Conservation (phyloP, 257 asterid genomes). For the Salvia splendens region DNA sequence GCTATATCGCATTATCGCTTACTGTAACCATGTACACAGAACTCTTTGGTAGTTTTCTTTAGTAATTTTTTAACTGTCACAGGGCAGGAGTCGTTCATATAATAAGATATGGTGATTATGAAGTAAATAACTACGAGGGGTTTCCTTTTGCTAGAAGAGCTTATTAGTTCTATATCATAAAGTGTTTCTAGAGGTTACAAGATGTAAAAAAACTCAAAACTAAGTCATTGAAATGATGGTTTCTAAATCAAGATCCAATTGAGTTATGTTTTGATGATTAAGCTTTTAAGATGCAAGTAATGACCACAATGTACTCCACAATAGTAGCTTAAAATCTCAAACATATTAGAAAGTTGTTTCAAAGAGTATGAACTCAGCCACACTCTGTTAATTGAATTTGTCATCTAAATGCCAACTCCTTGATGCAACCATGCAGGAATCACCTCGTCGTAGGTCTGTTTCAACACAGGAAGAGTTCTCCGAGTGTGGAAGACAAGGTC, state of each 20-base stretch:
- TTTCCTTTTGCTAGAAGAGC: background rate
- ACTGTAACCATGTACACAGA: background rate
- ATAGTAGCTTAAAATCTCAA: background rate
- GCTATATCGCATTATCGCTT: slow-evolving; percentile 3
- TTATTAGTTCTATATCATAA: background rate
- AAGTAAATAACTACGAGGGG: slow-evolving; percentile 9
- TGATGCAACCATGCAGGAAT: slow-evolving; percentile 52
- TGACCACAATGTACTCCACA: no score
- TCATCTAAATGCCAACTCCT: background rate
- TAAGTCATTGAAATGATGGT: background rate
- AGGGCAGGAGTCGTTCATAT: background rate
- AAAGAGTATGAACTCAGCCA: background rate
- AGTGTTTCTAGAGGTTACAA: background rate
- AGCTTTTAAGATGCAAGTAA: no score
- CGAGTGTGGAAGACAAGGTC: slow-evolving; percentile 85
- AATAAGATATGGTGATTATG: background rate
- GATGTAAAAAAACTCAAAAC: background rate
- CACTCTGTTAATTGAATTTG: background rate
- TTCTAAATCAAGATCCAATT: background rate
- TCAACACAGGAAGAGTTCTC: slow-evolving; percentile 58
- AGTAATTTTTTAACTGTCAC: slow-evolving; percentile 4
- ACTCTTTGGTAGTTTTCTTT: background rate
- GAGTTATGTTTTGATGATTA: no score
- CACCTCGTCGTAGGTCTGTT: slow-evolving; percentile 68
- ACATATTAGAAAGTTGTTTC: background rate